These are phyloP conservation scores for Cokeromyces recurvatus DNA, from an alignment of 371 early-diverging fungal genomes.

Conservation along the genomic window DNA sequence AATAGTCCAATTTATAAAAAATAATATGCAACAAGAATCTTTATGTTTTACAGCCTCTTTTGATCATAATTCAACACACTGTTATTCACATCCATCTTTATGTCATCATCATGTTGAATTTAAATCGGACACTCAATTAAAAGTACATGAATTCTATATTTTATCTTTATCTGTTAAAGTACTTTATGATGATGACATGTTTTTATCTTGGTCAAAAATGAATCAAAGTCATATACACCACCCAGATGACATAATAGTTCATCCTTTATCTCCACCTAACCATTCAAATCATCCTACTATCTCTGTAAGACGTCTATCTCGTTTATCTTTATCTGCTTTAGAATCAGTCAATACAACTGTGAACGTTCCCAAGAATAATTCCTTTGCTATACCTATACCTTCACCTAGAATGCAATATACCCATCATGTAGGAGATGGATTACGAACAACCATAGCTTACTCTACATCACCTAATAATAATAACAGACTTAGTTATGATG, in stretches of 20 bases:
- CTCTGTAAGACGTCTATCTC: constrained; percentile 30
- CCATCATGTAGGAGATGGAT: constrained; percentile 13
- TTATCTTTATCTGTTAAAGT: constrained; percentile 25
- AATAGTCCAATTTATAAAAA: no score
- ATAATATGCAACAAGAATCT: no score
- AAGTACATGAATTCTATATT: constrained; percentile 37
- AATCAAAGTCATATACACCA: not conserved
- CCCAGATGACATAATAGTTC: not conserved
- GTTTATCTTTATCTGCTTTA: constrained; percentile 39
- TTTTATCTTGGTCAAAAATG: constrained; percentile 7
- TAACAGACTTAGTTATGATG: not conserved
- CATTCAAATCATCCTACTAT: not conserved
- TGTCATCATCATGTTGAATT: constrained; percentile 29
- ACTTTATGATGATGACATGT: constrained; percentile 31
- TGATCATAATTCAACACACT: no score
- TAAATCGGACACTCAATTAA: constrained; percentile 34
- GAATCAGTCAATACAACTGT: constrained; percentile 11
- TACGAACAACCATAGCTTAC: constrained; percentile 21
- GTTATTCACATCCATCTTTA: constrained; percentile 23
- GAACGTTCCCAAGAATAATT: not conserved
- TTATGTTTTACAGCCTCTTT: no score
- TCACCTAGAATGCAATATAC: constrained; percentile 40
- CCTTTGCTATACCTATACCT: constrained; percentile 25
- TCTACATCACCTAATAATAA: constrained; percentile 28
- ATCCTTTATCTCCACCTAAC: not conserved